These are phyloP conservation scores for Penicillium sp. DNA, from an alignment of 2,329 filamentous ascomycete genomes.

Conservation along the genomic window DNA sequence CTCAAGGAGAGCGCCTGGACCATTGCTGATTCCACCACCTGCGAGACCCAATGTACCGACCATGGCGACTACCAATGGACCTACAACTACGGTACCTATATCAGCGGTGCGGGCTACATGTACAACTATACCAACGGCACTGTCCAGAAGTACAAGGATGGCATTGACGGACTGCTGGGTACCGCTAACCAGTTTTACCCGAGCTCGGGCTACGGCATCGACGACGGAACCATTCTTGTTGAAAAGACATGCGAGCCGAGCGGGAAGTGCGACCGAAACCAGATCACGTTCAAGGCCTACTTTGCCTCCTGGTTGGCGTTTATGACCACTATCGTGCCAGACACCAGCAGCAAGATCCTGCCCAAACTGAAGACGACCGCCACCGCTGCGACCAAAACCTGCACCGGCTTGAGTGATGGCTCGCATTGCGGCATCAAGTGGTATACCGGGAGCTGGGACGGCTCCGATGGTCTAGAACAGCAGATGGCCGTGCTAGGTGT, in stretches of 20 bases:
- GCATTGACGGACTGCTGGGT: slow-evolving; percentile 56
- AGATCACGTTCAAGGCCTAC: slow-evolving; percentile 71
- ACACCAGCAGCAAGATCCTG: slow-evolving; percentile 54
- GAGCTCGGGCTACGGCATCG: slow-evolving; percentile 24
- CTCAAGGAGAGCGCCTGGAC: slow-evolving; percentile 52
- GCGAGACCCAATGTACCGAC: slow-evolving; percentile 49
- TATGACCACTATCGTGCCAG: slow-evolving; percentile 61
- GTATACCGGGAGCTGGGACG: slow-evolving; percentile 39
- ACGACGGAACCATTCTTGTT: slow-evolving; percentile 55
- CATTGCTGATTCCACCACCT: slow-evolving; percentile 56
- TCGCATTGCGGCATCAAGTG: slow-evolving; percentile 55
- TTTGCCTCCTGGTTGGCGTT: slow-evolving; percentile 65
- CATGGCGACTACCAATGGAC: slow-evolving; percentile 56
- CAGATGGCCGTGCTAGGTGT: slow-evolving; percentile 43
- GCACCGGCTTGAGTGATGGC: slow-evolving; percentile 57
- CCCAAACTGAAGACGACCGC: slow-evolving; percentile 60
- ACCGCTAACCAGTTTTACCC: slow-evolving; percentile 55
- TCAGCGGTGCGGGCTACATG: slow-evolving; percentile 58
- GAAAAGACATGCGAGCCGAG: slow-evolving; percentile 66
- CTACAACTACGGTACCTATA: slow-evolving; percentile 57
- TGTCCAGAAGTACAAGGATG: slow-evolving; percentile 54
- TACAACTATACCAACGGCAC: slow-evolving; percentile 51
- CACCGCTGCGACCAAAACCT: slow-evolving; percentile 60
- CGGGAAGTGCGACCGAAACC: slow-evolving; percentile 66
- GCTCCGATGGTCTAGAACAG: slow-evolving; percentile 38